Percentiles rank a stretch among this genome's conserved stretches.
Evolutionary conservation across 2,329 filamentous ascomycete species (phyloP).

Genomic region (Alternaria brassicicola): DNA sequence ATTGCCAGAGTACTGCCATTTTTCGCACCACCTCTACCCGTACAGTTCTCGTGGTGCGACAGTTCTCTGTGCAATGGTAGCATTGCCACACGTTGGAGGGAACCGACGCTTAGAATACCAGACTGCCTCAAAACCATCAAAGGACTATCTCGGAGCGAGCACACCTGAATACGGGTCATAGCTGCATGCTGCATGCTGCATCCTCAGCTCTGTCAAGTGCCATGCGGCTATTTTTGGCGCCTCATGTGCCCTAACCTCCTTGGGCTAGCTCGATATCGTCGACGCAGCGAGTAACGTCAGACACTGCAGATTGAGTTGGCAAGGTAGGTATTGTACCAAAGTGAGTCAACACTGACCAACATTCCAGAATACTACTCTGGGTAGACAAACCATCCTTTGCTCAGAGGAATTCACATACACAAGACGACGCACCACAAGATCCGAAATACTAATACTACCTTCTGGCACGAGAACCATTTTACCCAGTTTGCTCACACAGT

Average conservation of each 20-base stretch:
- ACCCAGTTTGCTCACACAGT: too few relatives aligned
- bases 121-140: background rate
- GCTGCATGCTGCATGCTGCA: background rate
- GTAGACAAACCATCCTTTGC: too few relatives aligned
- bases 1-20: background rate
- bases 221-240: constrained; percentile 23
- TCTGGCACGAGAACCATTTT: too few relatives aligned
- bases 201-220: constrained; percentile 13
- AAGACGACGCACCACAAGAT: background rate
- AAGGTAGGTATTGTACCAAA: too few relatives aligned
- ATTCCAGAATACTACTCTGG: too few relatives aligned
- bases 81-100: background rate
- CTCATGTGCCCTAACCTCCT: constrained; percentile 13
- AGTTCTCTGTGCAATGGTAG: background rate
- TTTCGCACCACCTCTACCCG: background rate
- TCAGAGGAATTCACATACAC: too few relatives aligned
- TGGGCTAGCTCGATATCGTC: background rate
- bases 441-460: background rate
- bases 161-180: background rate
- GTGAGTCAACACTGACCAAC: too few relatives aligned
- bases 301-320: too few relatives aligned
- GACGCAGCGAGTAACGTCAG: background rate
- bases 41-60: background rate
- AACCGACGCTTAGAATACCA: background rate
- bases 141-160: background rate